Evolutionary conservation across 129 eudicot genomes (phyloP), one percentile per base, ranked within the genome.

Genomic region (Cynara cardunculus): DNA sequence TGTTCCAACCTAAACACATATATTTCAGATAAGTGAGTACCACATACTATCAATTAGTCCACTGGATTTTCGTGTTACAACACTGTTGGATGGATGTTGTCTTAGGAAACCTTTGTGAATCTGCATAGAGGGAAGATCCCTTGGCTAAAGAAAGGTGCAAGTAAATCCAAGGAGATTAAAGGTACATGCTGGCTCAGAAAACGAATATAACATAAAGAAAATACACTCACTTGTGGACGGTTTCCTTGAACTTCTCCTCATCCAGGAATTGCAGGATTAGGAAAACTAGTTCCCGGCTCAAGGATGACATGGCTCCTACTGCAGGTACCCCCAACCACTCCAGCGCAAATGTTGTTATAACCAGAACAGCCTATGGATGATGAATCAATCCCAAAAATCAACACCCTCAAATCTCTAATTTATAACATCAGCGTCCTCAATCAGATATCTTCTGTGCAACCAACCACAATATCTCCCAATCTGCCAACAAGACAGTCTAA

Each of bases 281-380:
- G 95, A 92, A 92, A 81, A 92, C 97, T 80, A 92, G 90, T 82
- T 92, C 94, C 86, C 97, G 86, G 84, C 97, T 92, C 85, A 92
- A 85, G 86, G 94, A 92, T 71, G 97, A 89, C 97, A 92, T 92
- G 82, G 94, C 88, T 84, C 89, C 94, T 64, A 73, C 86, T 78
- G 92, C 97, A 67, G 94, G 91, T 59, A 86, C 85, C 83, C 97
- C 97, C 82, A 89, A 81, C 86, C 87, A 90, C 97, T 92, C 97
- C 97, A 92, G 97, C 41, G 94, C 90, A 85, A 89, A 86, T 65
- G 26, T 84, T 76, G 75, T 62, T 72, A 67, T 24, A 74, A 78
- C 75, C 87, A 10, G 27, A 64, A 32, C 2, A 88, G 61, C 62
- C 34, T 18, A 68, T 78, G 25, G 13, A 72, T 53, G 35, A 75